Percentiles rank a stretch among this genome's conserved stretches.
These are phyloP conservation scores for Pseudocercospora pini-densiflorae DNA, from an alignment of 2,329 filamentous ascomycete genomes.

Conservation along the genomic window DNA sequence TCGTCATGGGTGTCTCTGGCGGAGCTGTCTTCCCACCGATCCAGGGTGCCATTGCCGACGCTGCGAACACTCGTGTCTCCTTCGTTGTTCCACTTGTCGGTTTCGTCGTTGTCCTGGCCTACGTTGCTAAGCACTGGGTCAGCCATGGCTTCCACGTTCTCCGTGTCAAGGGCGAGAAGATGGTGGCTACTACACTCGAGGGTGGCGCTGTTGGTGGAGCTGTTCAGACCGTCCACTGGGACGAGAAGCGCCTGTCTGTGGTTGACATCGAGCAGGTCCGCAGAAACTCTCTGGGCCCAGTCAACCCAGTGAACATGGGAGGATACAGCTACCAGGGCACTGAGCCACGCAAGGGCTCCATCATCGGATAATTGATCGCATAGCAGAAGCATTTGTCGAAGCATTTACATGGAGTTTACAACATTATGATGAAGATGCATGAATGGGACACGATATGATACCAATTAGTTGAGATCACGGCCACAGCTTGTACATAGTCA, in stretches of 20 bases:
- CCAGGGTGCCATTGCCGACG: constrained; percentile 45
- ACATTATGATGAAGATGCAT: neutral
- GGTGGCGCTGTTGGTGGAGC: constrained; percentile 41
- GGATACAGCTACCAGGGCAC: neutral
- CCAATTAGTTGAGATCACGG: neutral
- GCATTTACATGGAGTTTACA: neutral
- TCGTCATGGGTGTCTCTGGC: constrained; percentile 46
- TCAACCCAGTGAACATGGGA: constrained; percentile 38
- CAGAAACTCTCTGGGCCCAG: constrained; percentile 32
- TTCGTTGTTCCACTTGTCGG: constrained; percentile 52
- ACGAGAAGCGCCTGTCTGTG: constrained; percentile 39
- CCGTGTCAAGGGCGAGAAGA: constrained; percentile 38
- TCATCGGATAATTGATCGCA: constrained; percentile 1
- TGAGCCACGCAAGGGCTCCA: neutral
- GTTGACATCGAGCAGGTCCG: constrained; percentile 34
- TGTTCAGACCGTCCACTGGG: constrained; percentile 41
- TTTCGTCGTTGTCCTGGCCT: constrained; percentile 47
- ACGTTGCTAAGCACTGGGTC: constrained; percentile 41
- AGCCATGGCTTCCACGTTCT: constrained; percentile 39
- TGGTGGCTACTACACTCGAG: constrained; percentile 37
- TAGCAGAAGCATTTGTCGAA: neutral
- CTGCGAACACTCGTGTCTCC: constrained; percentile 46
- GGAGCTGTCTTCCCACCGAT: constrained; percentile 43
- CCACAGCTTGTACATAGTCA: neutral
- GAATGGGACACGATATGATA: neutral